These are phyloP conservation scores for Margaritispora aquatica DNA, from an alignment of 495 filamentous ascomycete species.

Conservation along the genomic window DNA sequence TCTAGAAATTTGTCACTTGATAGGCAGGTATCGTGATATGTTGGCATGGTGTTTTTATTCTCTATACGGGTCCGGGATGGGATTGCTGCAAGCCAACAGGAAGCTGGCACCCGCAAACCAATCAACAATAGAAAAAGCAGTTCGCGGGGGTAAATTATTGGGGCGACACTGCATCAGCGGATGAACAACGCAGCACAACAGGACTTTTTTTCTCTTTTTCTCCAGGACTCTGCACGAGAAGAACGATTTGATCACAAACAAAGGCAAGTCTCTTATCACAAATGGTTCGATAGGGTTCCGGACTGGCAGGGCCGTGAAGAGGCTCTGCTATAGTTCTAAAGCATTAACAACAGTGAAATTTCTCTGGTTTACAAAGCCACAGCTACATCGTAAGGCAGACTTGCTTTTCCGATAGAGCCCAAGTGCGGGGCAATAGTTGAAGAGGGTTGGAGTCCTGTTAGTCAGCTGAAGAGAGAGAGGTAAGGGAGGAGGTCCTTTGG, in stretches of 20 bases:
- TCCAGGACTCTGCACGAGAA: background rate
- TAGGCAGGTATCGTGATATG: no score
- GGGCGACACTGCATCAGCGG: background rate
- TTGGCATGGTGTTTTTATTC: background rate
- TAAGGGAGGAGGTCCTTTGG: background rate
- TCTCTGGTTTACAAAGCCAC: background rate
- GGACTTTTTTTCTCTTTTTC: no score
- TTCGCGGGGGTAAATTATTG: background rate
- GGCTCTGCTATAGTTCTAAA: background rate
- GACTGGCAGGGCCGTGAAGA: background rate
- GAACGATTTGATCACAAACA: background rate
- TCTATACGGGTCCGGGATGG: background rate
- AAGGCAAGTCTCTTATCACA: no score
- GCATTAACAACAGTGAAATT: background rate
- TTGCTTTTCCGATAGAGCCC: conserved; percentile 7
- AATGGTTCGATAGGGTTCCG: background rate
- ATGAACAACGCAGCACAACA: background rate
- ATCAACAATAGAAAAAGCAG: background rate
- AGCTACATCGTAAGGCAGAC: conserved; percentile 11
- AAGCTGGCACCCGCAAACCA: background rate
- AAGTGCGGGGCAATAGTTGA: conserved; percentile 13
- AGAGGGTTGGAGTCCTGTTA: background rate
- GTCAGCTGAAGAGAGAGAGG: background rate
- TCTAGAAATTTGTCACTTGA: no score
- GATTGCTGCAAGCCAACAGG: background rate